These are phyloP conservation scores for Aspergillus haitiensis DNA, from an alignment of 495 filamentous ascomycete genomes.

Conservation along the genomic window DNA sequence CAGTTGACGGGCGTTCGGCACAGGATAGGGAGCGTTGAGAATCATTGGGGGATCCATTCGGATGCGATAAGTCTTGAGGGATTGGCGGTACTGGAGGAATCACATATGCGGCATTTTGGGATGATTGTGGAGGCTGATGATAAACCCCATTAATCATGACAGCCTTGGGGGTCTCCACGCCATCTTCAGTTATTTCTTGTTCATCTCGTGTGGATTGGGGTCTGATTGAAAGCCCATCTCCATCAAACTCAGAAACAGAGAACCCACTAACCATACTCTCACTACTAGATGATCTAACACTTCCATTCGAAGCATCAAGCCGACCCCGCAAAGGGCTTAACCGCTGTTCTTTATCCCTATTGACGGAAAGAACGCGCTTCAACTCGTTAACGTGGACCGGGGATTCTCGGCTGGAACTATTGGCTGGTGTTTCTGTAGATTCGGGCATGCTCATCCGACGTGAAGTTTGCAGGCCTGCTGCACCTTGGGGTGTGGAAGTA, in stretches of 20 bases:
- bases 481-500: slow-evolving; percentile 25
- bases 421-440: slow-evolving; percentile 51
- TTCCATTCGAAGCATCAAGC: slow-evolving; percentile 38
- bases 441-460: slow-evolving; percentile 47
- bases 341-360: slow-evolving; percentile 34
- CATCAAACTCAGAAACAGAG: slow-evolving; percentile 40
- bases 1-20: slow-evolving; percentile 41
- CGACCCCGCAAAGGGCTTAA: slow-evolving; percentile 43
- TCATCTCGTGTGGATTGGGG: slow-evolving; percentile 32
- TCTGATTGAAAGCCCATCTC: slow-evolving; percentile 32
- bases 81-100: slow-evolving; percentile 50
- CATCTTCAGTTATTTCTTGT: slow-evolving; percentile 28
- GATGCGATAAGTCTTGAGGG: slow-evolving; percentile 39
- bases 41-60: slow-evolving; percentile 40
- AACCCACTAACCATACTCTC: slow-evolving; percentile 49
- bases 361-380: slow-evolving; percentile 67
- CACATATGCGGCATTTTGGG: slow-evolving; percentile 23
- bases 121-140: slow-evolving; percentile 10
- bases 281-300: slow-evolving; percentile 45
- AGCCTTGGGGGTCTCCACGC: slow-evolving; percentile 38
- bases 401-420: slow-evolving; percentile 59
- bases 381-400: slow-evolving; percentile 87
- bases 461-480: slow-evolving; percentile 32
- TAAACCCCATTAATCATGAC: slow-evolving; percentile 12
- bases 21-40: slow-evolving; percentile 38